A percentile compares a stretch with the other conserved stretches of the same genome.
Evolutionary conservation across 805 yeast genomes (phyloP).

Genomic region (Lachancea waltii): DNA sequence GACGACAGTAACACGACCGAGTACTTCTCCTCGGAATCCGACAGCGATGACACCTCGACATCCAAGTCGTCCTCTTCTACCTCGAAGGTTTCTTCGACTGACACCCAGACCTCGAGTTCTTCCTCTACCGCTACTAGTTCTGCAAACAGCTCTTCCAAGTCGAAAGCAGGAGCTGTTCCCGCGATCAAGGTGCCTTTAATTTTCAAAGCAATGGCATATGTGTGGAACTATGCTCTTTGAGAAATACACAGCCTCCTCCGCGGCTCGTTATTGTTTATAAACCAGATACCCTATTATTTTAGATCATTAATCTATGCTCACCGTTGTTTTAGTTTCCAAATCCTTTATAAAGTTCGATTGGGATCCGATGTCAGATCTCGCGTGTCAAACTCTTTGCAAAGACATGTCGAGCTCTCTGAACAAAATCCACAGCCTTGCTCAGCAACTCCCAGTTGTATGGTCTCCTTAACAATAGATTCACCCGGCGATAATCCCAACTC

Average conservation of each 20-base stretch:
- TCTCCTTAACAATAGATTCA: neutral
- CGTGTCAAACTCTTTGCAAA: constrained; percentile 57
- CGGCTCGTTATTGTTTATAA: no score
- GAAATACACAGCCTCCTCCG: no score
- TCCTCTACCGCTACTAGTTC: constrained; percentile 15
- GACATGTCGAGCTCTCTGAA: constrained; percentile 85
- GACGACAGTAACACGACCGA: constrained; percentile 21
- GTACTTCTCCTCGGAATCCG: constrained; percentile 10
- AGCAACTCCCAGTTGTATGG: constrained; percentile 1
- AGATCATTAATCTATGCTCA: neutral
- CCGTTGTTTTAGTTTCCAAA: no score
- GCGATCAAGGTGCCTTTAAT: constrained; percentile 18
- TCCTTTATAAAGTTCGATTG: no score
- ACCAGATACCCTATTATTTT: no score
- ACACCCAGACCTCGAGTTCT: constrained; percentile 14
- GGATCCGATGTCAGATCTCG: neutral
- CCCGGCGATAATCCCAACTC: neutral
- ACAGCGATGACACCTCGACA: constrained; percentile 10
- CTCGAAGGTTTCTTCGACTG: constrained; percentile 15
- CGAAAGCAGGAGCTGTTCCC: constrained; percentile 18
- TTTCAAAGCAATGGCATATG: constrained; percentile 17
- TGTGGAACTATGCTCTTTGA: constrained; percentile 14
- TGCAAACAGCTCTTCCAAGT: constrained; percentile 16
- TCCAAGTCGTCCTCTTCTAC: constrained; percentile 13
- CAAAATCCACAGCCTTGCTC: constrained; percentile 89